These are phyloP conservation scores for Cordyceps militaris DNA, from an alignment of 2,329 filamentous ascomycete genomes.

Conservation along the genomic window DNA sequence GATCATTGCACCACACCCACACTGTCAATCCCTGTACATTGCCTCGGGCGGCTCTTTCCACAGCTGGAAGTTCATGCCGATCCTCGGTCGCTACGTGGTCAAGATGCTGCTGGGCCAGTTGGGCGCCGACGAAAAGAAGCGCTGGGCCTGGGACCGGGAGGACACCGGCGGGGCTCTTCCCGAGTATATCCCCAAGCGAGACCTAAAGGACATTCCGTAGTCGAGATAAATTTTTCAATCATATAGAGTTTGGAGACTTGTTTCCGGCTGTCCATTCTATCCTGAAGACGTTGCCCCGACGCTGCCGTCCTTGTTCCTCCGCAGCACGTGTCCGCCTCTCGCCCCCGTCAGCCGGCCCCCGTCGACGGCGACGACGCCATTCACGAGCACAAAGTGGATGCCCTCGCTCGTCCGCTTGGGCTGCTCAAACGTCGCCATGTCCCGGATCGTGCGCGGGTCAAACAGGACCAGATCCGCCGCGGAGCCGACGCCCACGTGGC, in stretches of 20 bases:
- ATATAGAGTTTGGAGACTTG: too few species aligned
- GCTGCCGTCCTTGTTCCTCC: constrained; percentile 12
- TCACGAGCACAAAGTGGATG: constrained; percentile 19
- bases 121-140: neutral
- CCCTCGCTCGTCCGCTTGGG: constrained; percentile 18
- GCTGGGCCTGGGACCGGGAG: neutral
- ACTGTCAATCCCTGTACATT: neutral
- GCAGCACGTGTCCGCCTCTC: constrained; percentile 16
- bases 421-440: constrained; percentile 20
- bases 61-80: neutral
- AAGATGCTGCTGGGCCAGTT: neutral
- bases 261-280: too few species aligned
- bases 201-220: neutral
- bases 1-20: neutral
- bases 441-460: constrained; percentile 16
- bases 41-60: neutral
- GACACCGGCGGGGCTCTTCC: neutral
- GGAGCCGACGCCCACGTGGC: constrained; percentile 18
- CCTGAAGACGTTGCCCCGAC: too few species aligned
- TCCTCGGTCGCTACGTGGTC: neutral
- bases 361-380: constrained; percentile 19
- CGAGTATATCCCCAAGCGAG: neutral
- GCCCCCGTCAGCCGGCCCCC: constrained; percentile 17
- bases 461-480: constrained; percentile 20
- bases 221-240: too few species aligned